Evolutionary conservation across 2,329 filamentous ascomycete genomes (phyloP).

Genomic region (Penicillium polonicum): DNA sequence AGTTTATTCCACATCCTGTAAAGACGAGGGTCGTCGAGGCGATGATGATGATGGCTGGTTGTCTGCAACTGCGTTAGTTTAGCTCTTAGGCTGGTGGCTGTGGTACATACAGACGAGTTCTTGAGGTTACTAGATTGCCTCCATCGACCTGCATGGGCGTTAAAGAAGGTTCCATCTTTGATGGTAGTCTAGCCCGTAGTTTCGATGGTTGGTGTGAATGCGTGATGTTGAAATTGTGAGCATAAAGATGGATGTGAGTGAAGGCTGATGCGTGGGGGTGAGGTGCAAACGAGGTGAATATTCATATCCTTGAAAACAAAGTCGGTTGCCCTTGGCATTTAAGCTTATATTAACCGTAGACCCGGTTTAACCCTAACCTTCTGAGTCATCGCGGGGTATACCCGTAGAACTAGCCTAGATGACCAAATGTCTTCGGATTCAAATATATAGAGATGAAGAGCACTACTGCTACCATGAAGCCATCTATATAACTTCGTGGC

Average conservation of each 20-base stretch:
- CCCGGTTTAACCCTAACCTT: background rate
- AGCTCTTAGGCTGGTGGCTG: too few species aligned
- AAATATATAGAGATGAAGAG: background rate
- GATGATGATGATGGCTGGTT: slow-evolving; percentile 11
- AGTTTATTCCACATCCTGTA: slow-evolving; percentile 39
- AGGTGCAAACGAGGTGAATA: background rate
- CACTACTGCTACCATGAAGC: background rate
- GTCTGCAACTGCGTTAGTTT: slow-evolving; percentile 1
- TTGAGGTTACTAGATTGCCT: background rate
- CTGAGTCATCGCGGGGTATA: slow-evolving; percentile 1
- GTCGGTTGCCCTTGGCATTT: background rate
- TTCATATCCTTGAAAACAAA: background rate
- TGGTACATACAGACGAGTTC: background rate
- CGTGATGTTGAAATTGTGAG: background rate
- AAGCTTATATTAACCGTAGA: background rate
- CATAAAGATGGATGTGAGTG: background rate
- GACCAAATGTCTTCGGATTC: background rate
- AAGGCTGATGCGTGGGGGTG: background rate
- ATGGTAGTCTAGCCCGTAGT: background rate
- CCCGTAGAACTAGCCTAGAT: background rate
- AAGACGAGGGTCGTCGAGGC: slow-evolving; percentile 30
- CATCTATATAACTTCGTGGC: background rate
- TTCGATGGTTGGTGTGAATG: background rate
- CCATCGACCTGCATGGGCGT: slow-evolving; percentile 5
- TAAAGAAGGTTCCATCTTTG: background rate